A percentile compares a stretch with the other conserved stretches of the same genome.
Conservation (phyloP, 768 basidiomycete genomes). For the Antrodiella citrinella region DNA sequence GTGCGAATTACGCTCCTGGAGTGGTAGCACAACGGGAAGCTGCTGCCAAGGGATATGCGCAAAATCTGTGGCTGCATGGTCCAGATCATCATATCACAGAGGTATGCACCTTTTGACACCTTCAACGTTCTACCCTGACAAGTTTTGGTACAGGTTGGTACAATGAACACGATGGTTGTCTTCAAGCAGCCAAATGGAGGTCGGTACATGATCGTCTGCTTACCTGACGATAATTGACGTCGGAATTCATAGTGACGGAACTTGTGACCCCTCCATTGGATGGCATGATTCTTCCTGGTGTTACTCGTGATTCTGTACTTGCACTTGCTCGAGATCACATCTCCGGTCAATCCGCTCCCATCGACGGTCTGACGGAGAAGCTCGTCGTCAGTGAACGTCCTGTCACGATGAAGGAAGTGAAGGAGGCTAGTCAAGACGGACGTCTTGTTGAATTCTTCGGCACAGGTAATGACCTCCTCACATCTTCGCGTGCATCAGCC, state of each 20-base stretch:
- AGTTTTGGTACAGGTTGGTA: conserved; percentile 48
- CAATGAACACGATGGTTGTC: conserved; percentile 88
- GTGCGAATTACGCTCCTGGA: conserved; percentile 84
- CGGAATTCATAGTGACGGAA: conserved; percentile 39
- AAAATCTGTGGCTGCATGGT: conserved; percentile 88
- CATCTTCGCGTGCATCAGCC: background rate
- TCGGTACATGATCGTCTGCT: conserved; percentile 23
- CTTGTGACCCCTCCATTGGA: conserved; percentile 60
- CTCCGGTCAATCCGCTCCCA: conserved; percentile 30
- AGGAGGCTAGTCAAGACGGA: conserved; percentile 35
- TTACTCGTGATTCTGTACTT: conserved; percentile 52
- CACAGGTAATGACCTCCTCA: conserved; percentile 21
- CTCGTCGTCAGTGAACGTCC: conserved; percentile 59
- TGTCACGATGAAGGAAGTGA: conserved; percentile 72
- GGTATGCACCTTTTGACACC: conserved; percentile 16
- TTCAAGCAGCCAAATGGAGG: conserved; percentile 65
- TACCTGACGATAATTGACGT: conserved; percentile 4
- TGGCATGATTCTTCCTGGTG: conserved; percentile 62
- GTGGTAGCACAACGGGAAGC: conserved; percentile 80
- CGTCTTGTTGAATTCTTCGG: conserved; percentile 44
- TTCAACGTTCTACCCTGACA: background rate
- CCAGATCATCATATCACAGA: conserved; percentile 43
- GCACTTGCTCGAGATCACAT: conserved; percentile 50
- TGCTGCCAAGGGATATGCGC: conserved; percentile 68
- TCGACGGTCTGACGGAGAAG: conserved; percentile 43